phyloP scores from a whole-genome alignment of 129 eudicot species.

The Lactuca sativa region DNA sequence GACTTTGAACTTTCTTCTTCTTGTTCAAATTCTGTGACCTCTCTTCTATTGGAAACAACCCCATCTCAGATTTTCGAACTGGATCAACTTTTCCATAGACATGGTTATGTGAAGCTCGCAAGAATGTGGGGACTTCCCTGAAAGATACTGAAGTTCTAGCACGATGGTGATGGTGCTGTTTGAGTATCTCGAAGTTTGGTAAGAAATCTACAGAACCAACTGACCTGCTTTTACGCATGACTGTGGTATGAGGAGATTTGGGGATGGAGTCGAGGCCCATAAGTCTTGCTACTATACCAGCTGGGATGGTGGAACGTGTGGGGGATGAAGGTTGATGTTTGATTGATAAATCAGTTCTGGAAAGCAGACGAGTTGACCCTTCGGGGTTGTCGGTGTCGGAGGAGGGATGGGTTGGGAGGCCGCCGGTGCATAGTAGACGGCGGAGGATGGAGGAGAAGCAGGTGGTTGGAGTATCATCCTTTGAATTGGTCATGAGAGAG shows the following conservation, averaged over 20 bases:
- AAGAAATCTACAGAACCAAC: slow-evolving; percentile 16
- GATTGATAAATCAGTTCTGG: background rate
- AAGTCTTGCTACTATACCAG: slow-evolving; percentile 21
- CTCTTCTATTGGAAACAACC: slow-evolving; percentile 15
- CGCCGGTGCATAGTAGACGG: slow-evolving; percentile 21
- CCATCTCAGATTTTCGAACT: slow-evolving; percentile 5
- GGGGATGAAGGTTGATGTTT: slow-evolving; percentile 15
- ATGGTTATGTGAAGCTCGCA: background rate
- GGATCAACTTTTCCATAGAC: background rate
- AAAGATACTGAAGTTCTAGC: slow-evolving; percentile 15
- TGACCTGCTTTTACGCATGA: slow-evolving; percentile 25
- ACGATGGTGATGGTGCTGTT: background rate
- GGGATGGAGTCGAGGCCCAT: slow-evolving; percentile 28
- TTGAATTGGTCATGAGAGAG: slow-evolving; percentile 4
- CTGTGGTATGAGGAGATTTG: background rate
- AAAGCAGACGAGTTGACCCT: background rate
- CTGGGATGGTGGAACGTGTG: slow-evolving; percentile 9
- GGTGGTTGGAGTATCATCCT: slow-evolving; percentile 4
- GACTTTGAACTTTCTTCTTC: background rate
- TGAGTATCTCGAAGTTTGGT: background rate
- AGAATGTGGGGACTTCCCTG: slow-evolving; percentile 15
- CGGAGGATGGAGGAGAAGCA: slow-evolving; percentile 24
- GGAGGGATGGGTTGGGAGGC: slow-evolving; percentile 32
- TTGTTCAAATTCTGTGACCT: background rate
- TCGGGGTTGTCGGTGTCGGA: slow-evolving; percentile 10